Conservation (phyloP, 2,329 filamentous ascomycete species). For the Penicillium concentricum region DNA sequence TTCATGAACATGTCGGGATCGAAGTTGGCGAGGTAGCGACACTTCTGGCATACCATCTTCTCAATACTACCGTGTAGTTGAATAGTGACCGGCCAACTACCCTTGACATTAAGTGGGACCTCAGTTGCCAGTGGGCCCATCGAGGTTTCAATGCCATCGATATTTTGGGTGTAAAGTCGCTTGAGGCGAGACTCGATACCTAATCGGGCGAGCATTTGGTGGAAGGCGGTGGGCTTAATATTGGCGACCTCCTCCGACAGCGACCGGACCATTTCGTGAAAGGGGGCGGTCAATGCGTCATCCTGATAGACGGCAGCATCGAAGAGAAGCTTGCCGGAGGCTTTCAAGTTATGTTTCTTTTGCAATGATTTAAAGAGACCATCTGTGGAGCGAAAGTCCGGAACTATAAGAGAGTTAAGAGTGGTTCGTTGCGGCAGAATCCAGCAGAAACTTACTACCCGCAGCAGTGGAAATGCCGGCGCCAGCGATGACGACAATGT, state of each 20-base stretch:
- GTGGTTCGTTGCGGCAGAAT: conserved; percentile 12
- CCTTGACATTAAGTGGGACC: conserved; percentile 78
- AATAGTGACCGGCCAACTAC: conserved; percentile 88
- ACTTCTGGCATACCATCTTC: conserved; percentile 97
- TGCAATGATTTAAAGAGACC: conserved; percentile 86
- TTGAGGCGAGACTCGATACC: conserved; percentile 82
- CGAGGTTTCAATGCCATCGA: conserved; percentile 88
- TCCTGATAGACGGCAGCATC: conserved; percentile 97
- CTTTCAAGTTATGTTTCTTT: conserved; percentile 84
- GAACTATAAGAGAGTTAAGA: conserved; percentile 56
- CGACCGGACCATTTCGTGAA: conserved; percentile 93
- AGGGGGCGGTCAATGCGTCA: conserved; percentile 80
- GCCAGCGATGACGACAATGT: conserved; percentile 94
- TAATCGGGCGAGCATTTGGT: conserved; percentile 87
- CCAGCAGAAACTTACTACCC: conserved; percentile 64
- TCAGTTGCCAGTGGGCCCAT: conserved; percentile 76
- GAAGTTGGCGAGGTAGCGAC: conserved; percentile 72
- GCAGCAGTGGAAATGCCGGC: conserved; percentile 96
- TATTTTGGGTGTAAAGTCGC: conserved; percentile 93
- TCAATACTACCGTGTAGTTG: conserved; percentile 91
- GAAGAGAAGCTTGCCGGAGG: conserved; percentile 92
- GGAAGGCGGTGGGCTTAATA: conserved; percentile 82
- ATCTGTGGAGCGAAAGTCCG: conserved; percentile 89
- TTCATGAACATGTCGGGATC: conserved; percentile 78
- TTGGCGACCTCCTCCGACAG: conserved; percentile 74